Evolutionary conservation across 129 eudicot species (phyloP).

Genomic region (Ambrosia artemisiifolia): DNA sequence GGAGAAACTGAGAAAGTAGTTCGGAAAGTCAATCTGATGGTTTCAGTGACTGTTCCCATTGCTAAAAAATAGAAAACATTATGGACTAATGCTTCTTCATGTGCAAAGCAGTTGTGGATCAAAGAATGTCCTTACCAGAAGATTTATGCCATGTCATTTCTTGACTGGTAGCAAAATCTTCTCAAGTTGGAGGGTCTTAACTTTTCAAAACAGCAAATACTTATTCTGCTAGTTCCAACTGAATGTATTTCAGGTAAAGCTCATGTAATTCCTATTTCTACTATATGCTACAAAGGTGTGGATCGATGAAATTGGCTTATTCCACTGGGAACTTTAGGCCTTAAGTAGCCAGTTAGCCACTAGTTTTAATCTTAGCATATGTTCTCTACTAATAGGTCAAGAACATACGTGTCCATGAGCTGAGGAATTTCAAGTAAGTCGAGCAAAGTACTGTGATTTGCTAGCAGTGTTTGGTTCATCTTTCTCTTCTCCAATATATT

Average conservation of each 20-base stretch:
- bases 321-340: conserved; percentile 1
- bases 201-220: background rate
- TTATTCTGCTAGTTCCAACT: conserved; percentile 16
- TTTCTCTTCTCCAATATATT: conserved; percentile 83
- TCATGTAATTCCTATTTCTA: conserved; percentile 12
- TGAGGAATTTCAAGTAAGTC: conserved; percentile 99
- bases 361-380: conserved; percentile 22
- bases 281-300: background rate
- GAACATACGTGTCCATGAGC: conserved; percentile 98
- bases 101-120: conserved; percentile 6
- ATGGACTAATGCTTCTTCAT: conserved; percentile 15
- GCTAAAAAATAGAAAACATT: background rate
- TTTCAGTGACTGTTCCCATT: conserved; percentile 4
- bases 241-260: conserved; percentile 9
- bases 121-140: conserved; percentile 6
- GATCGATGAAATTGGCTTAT: conserved; percentile 14
- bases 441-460: conserved; percentile 95
- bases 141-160: background rate
- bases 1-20: background rate
- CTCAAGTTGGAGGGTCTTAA: conserved; percentile 9
- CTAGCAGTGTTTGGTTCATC: conserved; percentile 89
- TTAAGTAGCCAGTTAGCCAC: conserved; percentile 18
- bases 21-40: background rate
- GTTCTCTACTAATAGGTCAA: conserved; percentile 23
- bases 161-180: conserved; percentile 16